Percentiles rank a stretch among this genome's conserved stretches.
Evolutionary conservation across 768 basidiomycete genomes (phyloP).

Genomic region (Rhodotorula babjevae): DNA sequence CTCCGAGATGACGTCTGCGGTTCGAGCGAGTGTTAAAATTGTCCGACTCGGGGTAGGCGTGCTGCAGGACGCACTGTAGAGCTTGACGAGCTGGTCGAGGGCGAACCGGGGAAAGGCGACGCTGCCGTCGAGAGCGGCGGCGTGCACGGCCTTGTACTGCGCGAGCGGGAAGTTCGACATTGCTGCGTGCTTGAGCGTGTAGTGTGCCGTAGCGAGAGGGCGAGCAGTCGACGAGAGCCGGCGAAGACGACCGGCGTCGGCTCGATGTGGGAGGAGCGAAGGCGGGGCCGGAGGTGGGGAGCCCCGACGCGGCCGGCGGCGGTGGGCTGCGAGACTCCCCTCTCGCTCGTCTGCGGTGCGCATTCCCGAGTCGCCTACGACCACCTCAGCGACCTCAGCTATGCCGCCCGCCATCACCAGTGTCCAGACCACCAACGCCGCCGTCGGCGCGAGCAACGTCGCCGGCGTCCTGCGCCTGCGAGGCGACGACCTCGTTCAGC

Average conservation of each 20-base stretch:
- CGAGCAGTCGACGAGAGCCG: background rate
- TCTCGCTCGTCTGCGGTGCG: too few species aligned
- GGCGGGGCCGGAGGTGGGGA: too few species aligned
- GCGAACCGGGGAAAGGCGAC: background rate
- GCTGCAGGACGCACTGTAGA: background rate
- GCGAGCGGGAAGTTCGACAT: background rate
- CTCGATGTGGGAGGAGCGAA: background rate
- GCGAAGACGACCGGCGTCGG: background rate
- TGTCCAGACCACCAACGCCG: background rate
- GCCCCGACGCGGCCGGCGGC: too few species aligned
- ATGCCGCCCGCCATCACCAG: background rate
- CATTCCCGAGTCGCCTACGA: too few species aligned
- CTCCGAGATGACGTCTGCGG: background rate
- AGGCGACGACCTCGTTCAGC: background rate
- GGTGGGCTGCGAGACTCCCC: too few species aligned
- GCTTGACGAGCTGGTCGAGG: constrained; percentile 9
- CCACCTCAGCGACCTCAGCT: background rate
- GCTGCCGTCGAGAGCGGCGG: background rate
- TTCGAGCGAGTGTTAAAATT: too few species aligned
- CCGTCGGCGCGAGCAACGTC: background rate
- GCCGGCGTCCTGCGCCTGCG: background rate
- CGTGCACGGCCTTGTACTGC: background rate
- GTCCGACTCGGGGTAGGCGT: too few species aligned
- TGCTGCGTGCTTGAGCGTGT: too few species aligned
- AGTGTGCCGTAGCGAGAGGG: background rate